phyloP scores from a whole-genome alignment of 257 asterid genomes.

The Nicotiana knightiana region DNA sequence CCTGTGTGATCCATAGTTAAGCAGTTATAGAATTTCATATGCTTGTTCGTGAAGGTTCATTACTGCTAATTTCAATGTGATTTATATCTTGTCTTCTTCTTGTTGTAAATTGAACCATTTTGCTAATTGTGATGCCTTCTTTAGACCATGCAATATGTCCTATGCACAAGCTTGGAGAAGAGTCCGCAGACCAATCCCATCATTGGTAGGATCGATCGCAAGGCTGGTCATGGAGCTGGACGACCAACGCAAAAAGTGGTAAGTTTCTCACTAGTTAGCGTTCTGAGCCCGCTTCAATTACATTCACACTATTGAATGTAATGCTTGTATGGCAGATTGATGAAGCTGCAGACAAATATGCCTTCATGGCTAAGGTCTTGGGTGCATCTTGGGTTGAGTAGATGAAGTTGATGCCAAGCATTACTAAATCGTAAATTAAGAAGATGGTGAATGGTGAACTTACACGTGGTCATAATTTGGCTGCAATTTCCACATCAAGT shows the following conservation, averaged over 20 bases:
- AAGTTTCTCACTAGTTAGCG: constrained; percentile 1
- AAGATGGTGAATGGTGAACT: background rate
- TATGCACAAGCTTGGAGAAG: constrained; percentile 62
- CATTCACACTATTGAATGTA: background rate
- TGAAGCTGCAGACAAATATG: constrained; percentile 76
- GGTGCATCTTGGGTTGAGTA: constrained; percentile 71
- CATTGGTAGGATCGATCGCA: constrained; percentile 73
- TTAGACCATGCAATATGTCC: constrained; percentile 77
- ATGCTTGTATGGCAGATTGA: constrained; percentile 41
- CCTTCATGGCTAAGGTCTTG: constrained; percentile 80
- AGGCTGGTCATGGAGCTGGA: constrained; percentile 98
- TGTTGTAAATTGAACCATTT: background rate
- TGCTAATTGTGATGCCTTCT: constrained; percentile 7
- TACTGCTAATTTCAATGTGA: background rate
- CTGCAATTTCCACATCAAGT: background rate
- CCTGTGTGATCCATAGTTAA: background rate
- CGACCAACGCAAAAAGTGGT: constrained; percentile 86
- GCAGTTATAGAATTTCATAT: background rate
- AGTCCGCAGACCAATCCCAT: constrained; percentile 87
- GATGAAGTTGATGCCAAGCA: background rate
- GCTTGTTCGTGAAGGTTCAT: background rate
- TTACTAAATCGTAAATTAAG: background rate
- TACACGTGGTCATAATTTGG: background rate
- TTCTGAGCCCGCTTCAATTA: background rate
- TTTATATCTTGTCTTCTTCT: background rate